Base-by-base conservation (phyloP, 73 alveolate genomes). In the Blepharisma japonicum region DNA sequence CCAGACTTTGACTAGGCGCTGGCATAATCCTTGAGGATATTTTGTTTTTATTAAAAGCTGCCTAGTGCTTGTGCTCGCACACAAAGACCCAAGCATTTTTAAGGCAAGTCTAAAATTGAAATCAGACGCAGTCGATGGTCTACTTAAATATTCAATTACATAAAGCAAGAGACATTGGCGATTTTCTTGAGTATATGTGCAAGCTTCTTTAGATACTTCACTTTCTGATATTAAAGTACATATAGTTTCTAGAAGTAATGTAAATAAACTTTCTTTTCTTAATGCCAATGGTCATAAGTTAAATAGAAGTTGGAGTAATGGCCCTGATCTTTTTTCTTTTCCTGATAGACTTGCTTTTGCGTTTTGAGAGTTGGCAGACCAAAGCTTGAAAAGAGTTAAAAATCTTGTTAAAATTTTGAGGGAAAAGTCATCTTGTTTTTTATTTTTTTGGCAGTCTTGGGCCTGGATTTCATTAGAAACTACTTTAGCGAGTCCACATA, bases 1-100 rank as follows among this genome's bases (percentile, higher is more conserved):
- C 74, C 74, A 61, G 14, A 14, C 74, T 61, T 61, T 61, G 14
- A 61, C 47, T 14, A 61, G 74, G 14, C 74, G 14, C 46, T 14
- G 39, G 39, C 47, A 8, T 14, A 61, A 48, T 14, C 74, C 74
- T 5, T 61, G 74, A 61, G 74, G 74, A 25, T 18, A 61, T 25
- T 61, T 61, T n/a, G 49, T 20, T 25, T 61, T 61, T 18, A 61
- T 61, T 18, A 61, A 39, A 14, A 61, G 46, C 47, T 61, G 74
- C 14, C 74, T n/a, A 61, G 47, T 61, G 14, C 23, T 39, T 25
- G 14, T 61, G 5, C 74, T 14, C 2, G 74, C 14, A 25, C 74
- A 61, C 50, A 61, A 25, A 25, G 50, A 20, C 50, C 74, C 74
- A 9, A 61, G 46, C n/a, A 61, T 61, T 25, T 61, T 61, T 18